Conservation (phyloP, 495 filamentous ascomycete species). For the Tuber calosporum region DNA sequence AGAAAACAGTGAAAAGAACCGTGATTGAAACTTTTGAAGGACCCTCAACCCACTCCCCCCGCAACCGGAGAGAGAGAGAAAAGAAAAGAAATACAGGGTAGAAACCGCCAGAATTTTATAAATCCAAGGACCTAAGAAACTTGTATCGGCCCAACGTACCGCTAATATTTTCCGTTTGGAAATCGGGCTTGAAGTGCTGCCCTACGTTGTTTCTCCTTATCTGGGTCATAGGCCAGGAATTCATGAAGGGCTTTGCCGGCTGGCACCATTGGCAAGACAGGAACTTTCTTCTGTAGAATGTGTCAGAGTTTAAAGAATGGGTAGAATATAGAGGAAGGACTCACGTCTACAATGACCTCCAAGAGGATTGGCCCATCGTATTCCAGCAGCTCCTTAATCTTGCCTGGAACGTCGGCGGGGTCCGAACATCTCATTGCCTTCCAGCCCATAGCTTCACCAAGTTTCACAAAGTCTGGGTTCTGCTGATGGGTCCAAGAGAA, state of each 20-base stretch:
- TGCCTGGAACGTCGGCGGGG: constrained; percentile 64
- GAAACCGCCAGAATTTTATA: constrained; percentile 1
- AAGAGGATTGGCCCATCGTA: constrained; percentile 70
- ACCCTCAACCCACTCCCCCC: not conserved
- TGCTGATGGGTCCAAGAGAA: constrained; percentile 87
- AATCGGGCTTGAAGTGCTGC: constrained; percentile 34
- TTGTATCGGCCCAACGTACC: not conserved
- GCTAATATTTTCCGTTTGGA: constrained; percentile 35
- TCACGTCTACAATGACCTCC: constrained; percentile 63
- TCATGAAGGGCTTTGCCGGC: constrained; percentile 80
- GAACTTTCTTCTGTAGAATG: constrained; percentile 69
- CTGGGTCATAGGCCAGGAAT: constrained; percentile 75
- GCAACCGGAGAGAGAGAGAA: not conserved
- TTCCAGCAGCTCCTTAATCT: constrained; percentile 82
- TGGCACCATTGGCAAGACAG: constrained; percentile 94
- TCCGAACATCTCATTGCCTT: constrained; percentile 58
- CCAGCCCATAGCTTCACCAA: constrained; percentile 76
- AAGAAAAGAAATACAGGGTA: constrained; percentile 13
- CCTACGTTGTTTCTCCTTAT: constrained; percentile 36
- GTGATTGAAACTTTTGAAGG: not conserved
- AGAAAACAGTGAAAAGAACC: not conserved
- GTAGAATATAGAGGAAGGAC: constrained; percentile 81
- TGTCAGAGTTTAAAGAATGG: constrained; percentile 51
- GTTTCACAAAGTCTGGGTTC: constrained; percentile 80
- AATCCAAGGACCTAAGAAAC: not conserved